These are phyloP conservation scores for Paramecium caudatum DNA, from an alignment of 73 alveolate species.

Conservation along the genomic window DNA sequence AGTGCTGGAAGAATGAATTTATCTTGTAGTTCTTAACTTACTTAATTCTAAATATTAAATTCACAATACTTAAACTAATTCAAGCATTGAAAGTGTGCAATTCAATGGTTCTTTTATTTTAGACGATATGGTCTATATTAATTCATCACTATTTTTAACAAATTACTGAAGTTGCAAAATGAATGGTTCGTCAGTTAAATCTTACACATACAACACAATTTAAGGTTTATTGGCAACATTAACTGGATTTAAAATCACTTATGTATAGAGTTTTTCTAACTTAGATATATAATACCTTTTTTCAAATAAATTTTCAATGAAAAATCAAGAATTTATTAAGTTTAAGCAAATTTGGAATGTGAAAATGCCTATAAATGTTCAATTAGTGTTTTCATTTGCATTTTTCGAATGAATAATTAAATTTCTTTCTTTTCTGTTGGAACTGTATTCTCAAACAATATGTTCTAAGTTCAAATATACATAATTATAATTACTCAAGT, in stretches of 20 bases:
- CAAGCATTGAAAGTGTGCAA: constrained; percentile 51
- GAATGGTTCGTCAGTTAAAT: constrained; percentile 18
- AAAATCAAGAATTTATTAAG: neutral
- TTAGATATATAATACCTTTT: neutral
- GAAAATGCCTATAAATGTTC: constrained; percentile 23
- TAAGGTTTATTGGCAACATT: neutral
- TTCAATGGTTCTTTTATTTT: constrained; percentile 52
- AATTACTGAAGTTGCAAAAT: neutral
- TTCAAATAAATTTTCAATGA: constrained; percentile 45
- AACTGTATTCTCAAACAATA: neutral
- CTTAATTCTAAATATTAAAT: neutral
- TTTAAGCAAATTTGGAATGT: neutral
- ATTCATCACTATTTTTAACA: neutral
- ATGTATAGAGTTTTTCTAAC: neutral
- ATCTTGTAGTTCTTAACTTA: neutral
- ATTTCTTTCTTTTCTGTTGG: neutral
- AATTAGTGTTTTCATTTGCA: constrained; percentile 2
- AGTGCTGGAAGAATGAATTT: constrained; percentile 29
- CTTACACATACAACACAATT: neutral
- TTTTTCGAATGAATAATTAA: neutral
- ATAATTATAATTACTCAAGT: constrained; percentile 7
- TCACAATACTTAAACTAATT: constrained; percentile 27
- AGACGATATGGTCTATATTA: neutral
- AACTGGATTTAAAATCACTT: constrained; percentile 16
- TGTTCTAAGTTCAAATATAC: constrained; percentile 32